Evolutionary conservation across 108 stramenopile species (phyloP).

Genomic region (Cyclotella atomus): DNA sequence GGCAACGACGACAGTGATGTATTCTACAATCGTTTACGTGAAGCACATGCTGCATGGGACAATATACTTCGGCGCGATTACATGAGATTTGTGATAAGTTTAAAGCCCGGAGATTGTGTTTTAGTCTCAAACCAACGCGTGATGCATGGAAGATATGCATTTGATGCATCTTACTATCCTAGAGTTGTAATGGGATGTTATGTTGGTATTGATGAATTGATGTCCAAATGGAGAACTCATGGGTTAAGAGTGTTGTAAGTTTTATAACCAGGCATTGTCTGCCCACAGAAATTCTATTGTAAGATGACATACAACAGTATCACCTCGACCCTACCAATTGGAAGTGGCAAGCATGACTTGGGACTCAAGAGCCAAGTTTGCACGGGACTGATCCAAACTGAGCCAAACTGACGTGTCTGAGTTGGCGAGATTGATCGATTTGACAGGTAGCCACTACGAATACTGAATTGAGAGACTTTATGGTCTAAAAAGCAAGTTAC

Average conservation of each 20-base stretch:
- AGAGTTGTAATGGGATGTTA: constrained; percentile 86
- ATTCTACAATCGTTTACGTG: constrained; percentile 56
- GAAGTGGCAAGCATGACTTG: too few species aligned
- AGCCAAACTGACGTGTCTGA: too few species aligned
- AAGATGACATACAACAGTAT: too few species aligned
- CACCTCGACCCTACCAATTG: too few species aligned
- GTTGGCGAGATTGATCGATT: too few species aligned
- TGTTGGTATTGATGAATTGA: constrained; percentile 54
- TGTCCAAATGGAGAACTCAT: constrained; percentile 38
- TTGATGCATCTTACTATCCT: constrained; percentile 49
- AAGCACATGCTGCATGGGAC: constrained; percentile 77
- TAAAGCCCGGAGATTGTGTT: constrained; percentile 77
- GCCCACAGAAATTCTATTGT: too few species aligned
- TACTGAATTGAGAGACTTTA: too few species aligned
- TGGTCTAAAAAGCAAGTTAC: too few species aligned
- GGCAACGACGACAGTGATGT: constrained; percentile 34
- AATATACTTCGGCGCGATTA: constrained; percentile 62
- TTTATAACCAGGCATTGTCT: too few species aligned
- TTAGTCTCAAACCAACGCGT: constrained; percentile 87
- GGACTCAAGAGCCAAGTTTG: too few species aligned
- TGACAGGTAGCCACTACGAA: too few species aligned
- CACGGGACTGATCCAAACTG: too few species aligned
- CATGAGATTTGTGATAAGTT: constrained; percentile 71
- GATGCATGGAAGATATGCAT: constrained; percentile 74
- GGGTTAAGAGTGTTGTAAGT: constrained; percentile 31